Evolutionary conservation across 371 early-diverging fungal genomes (phyloP).

Genomic region (Rhizopus arrhizus): DNA sequence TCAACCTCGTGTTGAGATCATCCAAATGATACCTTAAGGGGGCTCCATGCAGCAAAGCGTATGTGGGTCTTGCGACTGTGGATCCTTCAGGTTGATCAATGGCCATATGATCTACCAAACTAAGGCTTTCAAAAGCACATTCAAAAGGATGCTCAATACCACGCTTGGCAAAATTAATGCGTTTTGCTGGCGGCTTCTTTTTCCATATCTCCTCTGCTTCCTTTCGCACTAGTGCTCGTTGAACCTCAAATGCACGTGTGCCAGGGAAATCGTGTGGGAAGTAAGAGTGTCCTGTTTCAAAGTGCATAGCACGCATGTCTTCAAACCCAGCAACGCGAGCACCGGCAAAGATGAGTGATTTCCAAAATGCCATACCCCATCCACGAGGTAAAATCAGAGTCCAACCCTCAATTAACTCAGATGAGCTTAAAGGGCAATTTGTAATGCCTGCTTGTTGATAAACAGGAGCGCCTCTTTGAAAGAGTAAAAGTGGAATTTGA

Average conservation of each 20-base stretch:
- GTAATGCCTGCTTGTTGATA: not conserved
- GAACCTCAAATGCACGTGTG: slow-evolving; percentile 56
- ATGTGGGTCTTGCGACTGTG: slow-evolving; percentile 13
- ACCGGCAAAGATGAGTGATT: slow-evolving; percentile 86
- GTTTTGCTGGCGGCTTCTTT: slow-evolving; percentile 71
- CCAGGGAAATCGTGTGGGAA: slow-evolving; percentile 66
- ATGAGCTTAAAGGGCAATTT: slow-evolving; percentile 1
- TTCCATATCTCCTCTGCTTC: slow-evolving; percentile 50
- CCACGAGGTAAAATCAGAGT: slow-evolving; percentile 81
- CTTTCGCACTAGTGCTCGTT: slow-evolving; percentile 21
- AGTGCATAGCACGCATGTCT: slow-evolving; percentile 59
- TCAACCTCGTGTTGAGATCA: not conserved
- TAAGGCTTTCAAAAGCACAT: slow-evolving; percentile 47
- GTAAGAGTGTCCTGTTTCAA: slow-evolving; percentile 56
- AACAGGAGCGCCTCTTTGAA: slow-evolving; percentile 64
- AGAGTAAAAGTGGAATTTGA: slow-evolving; percentile 75
- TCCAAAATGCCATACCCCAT: slow-evolving; percentile 87
- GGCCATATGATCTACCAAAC: slow-evolving; percentile 14
- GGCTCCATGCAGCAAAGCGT: slow-evolving; percentile 16
- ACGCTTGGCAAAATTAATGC: slow-evolving; percentile 68
- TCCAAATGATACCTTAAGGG: slow-evolving; percentile 1
- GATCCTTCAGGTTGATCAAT: slow-evolving; percentile 6
- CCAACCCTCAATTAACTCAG: slow-evolving; percentile 68
- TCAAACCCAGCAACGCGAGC: slow-evolving; percentile 74
- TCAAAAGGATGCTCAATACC: slow-evolving; percentile 67